A percentile compares a stretch with the other conserved stretches of the same genome.
phyloP scores from a whole-genome alignment of 164 flowering plant species.

The Umbilicus rupestris region DNA sequence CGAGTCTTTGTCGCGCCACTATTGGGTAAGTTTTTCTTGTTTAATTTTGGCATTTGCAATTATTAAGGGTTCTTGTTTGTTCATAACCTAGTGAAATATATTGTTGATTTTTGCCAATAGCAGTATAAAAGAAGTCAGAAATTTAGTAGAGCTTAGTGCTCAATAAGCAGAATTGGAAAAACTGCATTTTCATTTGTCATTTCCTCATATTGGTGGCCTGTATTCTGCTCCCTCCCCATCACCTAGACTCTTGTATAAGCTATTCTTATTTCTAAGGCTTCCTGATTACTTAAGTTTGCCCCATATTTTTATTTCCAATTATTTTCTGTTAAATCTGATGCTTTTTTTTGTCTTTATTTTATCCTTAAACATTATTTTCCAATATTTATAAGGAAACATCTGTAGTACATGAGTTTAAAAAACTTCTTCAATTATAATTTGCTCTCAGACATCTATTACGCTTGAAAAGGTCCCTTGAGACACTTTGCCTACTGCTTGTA shows the following conservation, averaged over 20 bases:
- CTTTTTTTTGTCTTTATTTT: neutral
- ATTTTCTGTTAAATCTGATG: neutral
- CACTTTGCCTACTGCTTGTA: neutral
- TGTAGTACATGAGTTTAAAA: neutral
- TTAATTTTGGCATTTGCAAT: neutral
- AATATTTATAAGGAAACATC: too few species aligned
- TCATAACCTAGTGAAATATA: neutral
- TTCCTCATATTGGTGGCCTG: neutral
- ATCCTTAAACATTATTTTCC: neutral
- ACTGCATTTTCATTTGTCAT: too few species aligned
- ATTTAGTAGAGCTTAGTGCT: too few species aligned
- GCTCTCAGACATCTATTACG: neutral
- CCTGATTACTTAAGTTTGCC: neutral
- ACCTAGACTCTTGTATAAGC: neutral
- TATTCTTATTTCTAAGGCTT: neutral
- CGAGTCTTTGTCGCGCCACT: constrained; percentile 45
- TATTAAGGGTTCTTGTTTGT: neutral
- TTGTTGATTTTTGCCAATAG: too few species aligned
- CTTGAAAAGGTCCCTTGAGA: neutral
- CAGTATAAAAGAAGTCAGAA: too few species aligned
- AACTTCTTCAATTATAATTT: neutral
- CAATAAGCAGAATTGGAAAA: too few species aligned
- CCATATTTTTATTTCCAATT: neutral
- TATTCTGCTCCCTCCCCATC: neutral
- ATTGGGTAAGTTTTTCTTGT: constrained; percentile 51